Evolutionary conservation across 2,329 filamentous ascomycete genomes (phyloP), one percentile per base, ranked within the genome.

Genomic region (Colletotrichum liriopes): DNA sequence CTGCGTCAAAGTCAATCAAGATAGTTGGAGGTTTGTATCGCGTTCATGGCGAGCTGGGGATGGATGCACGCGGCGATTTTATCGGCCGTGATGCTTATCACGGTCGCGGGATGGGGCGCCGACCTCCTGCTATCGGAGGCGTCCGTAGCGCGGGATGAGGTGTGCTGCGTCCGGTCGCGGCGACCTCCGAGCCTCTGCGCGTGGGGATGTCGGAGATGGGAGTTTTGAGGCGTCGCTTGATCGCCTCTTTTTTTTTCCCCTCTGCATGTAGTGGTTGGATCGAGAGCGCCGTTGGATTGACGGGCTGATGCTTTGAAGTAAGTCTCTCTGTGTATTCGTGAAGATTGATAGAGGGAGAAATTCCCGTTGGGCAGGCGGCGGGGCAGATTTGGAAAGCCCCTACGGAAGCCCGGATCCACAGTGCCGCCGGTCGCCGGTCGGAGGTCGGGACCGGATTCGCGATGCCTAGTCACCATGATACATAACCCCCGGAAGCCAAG

Each of bases 61-160:
- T 29, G 32, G 8, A 47, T 18, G 49, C 72, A 29, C 3, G n/a
- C 16, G 47, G 23, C 29, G 39, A 16, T 55, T 66, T 71, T 71
- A 71, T 67, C 63, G 23, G 55, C 56, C 67, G 67, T 67, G 67
- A 65, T 64, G 64, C 55, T 71, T 54, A 75, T 54, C 61, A 74
- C 73, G 23, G 32, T 41, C 12, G 61, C 65, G 61, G 60, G 67
- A 37, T 65, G 60, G 54, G 60, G 67, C 65, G 62, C 62, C 65
- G 58, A 59, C 59, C 65, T 74, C 73, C 73, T 71, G 23, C 69
- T 55, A 70, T 75, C 72, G 74, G 74, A 67, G 72, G 56, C 63
- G 64, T 62, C 71, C 74, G 67, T 71, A 61, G 65, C 29, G 67
- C 56, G 49, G 49, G 45, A 29, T 49, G 56, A 58, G 26, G 20